Percentiles rank a stretch among this genome's conserved stretches.
Evolutionary conservation across 768 basidiomycete species (phyloP).

Genomic region (Russula compacta): DNA sequence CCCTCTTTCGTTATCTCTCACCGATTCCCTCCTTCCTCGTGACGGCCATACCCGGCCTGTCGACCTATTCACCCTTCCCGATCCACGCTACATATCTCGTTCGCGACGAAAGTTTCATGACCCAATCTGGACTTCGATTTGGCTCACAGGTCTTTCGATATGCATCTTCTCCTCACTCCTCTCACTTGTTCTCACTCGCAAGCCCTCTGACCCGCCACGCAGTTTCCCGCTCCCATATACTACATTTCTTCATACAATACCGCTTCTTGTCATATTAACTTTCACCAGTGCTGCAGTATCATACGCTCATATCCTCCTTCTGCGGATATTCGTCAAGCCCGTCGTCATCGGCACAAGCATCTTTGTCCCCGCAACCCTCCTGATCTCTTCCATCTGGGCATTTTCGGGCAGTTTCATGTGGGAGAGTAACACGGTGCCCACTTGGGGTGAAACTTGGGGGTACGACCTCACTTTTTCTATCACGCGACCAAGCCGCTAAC

Average conservation of each 20-base stretch:
- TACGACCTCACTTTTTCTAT: slow-evolving; percentile 30
- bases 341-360: slow-evolving; percentile 72
- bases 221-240: slow-evolving; percentile 59
- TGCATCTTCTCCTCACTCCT: slow-evolving; percentile 58
- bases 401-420: slow-evolving; percentile 73
- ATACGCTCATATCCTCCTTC: slow-evolving; percentile 64
- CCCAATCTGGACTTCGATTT: slow-evolving; percentile 58
- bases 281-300: slow-evolving; percentile 61
- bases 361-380: slow-evolving; percentile 63
- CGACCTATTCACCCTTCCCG: slow-evolving; percentile 69
- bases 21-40: slow-evolving; percentile 68
- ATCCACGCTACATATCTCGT: slow-evolving; percentile 55
- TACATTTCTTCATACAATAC: slow-evolving; percentile 68
- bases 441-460: slow-evolving; percentile 80
- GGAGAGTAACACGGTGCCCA: slow-evolving; percentile 44
- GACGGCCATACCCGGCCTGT: slow-evolving; percentile 56
- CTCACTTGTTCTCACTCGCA: slow-evolving; percentile 49
- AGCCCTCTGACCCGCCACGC: slow-evolving; percentile 28
- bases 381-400: slow-evolving; percentile 71
- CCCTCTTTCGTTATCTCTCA: slow-evolving; percentile 56
- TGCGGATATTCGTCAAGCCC: slow-evolving; percentile 76
- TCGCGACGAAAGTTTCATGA: slow-evolving; percentile 68
- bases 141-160: slow-evolving; percentile 48
- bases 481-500: background rate
- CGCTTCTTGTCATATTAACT: slow-evolving; percentile 64